These are phyloP conservation scores for Cladosporium sp. DNA, from an alignment of 2,329 filamentous ascomycete genomes.

Conservation along the genomic window DNA sequence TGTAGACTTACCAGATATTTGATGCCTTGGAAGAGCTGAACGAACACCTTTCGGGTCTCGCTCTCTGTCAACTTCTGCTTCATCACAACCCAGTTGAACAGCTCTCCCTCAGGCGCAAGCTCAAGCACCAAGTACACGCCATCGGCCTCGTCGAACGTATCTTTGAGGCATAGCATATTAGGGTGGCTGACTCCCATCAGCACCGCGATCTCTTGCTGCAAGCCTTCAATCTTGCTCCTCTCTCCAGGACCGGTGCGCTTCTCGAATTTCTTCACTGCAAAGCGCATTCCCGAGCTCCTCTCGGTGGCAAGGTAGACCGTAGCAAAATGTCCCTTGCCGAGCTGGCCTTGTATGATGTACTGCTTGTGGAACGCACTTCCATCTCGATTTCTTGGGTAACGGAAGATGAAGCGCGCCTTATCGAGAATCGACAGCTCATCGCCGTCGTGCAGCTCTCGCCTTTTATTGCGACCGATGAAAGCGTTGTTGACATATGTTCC, in stretches of 20 bases:
- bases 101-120: slow-evolving; percentile 84
- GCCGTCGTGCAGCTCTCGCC: slow-evolving; percentile 81
- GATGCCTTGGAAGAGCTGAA: slow-evolving; percentile 87
- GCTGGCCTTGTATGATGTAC: slow-evolving; percentile 78
- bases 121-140: slow-evolving; percentile 91
- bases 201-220: slow-evolving; percentile 95
- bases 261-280: slow-evolving; percentile 92
- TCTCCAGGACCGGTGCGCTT: slow-evolving; percentile 81
- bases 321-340: slow-evolving; percentile 94
- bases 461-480: slow-evolving; percentile 86
- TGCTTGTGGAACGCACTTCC: slow-evolving; percentile 81
- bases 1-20: slow-evolving; percentile 80
- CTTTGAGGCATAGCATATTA: slow-evolving; percentile 88
- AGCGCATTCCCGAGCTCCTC: slow-evolving; percentile 76
- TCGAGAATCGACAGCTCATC: slow-evolving; percentile 89
- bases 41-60: slow-evolving; percentile 83
- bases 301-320: slow-evolving; percentile 91
- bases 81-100: slow-evolving; percentile 93
- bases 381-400: slow-evolving; percentile 75
- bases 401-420: slow-evolving; percentile 84
- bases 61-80: slow-evolving; percentile 84
- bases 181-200: slow-evolving; percentile 97
- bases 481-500: slow-evolving; percentile 95
- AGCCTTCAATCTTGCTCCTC: slow-evolving; percentile 75
- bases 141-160: slow-evolving; percentile 89